These are phyloP conservation scores for Apophysomyces trapeziformis DNA, from an alignment of 371 early-diverging fungal species.

Conservation along the genomic window DNA sequence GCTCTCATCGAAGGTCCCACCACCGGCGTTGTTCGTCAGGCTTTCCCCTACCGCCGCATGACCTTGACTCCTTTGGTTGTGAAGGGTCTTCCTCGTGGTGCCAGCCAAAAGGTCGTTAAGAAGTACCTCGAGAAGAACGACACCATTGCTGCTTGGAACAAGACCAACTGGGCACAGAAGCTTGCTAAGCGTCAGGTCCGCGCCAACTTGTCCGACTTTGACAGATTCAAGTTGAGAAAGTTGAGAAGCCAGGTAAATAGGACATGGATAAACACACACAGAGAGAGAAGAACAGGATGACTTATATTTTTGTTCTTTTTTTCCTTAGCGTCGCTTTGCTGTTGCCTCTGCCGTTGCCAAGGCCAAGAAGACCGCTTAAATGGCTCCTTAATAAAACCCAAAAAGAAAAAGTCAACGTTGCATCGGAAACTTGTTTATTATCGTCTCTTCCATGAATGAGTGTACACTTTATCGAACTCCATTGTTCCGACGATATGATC, in stretches of 20 bases:
- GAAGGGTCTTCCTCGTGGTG: constrained; percentile 86
- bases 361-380: constrained; percentile 48
- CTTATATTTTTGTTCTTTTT: constrained; percentile 1
- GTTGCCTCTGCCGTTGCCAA: constrained; percentile 41
- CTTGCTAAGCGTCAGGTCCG: constrained; percentile 80
- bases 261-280: neutral
- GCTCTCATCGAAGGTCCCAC: constrained; percentile 98
- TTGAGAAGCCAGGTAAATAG: constrained; percentile 77
- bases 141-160: constrained; percentile 77
- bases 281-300: neutral
- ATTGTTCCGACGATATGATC: constrained; percentile 40
- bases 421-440: constrained; percentile 13
- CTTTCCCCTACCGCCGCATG: constrained; percentile 85
- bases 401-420: neutral
- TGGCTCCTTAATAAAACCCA: neutral
- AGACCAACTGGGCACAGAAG: constrained; percentile 96
- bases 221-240: constrained; percentile 94
- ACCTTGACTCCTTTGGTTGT: constrained; percentile 89
- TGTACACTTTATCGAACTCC: constrained; percentile 33
- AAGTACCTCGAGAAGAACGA: constrained; percentile 88
- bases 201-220: constrained; percentile 90
- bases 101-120: constrained; percentile 78
- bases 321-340: constrained; percentile 49
- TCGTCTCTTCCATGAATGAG: constrained; percentile 33
- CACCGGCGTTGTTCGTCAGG: constrained; percentile 92